Base-by-base conservation (phyloP, 106 monocot species). In the Narthecium ossifragum region DNA sequence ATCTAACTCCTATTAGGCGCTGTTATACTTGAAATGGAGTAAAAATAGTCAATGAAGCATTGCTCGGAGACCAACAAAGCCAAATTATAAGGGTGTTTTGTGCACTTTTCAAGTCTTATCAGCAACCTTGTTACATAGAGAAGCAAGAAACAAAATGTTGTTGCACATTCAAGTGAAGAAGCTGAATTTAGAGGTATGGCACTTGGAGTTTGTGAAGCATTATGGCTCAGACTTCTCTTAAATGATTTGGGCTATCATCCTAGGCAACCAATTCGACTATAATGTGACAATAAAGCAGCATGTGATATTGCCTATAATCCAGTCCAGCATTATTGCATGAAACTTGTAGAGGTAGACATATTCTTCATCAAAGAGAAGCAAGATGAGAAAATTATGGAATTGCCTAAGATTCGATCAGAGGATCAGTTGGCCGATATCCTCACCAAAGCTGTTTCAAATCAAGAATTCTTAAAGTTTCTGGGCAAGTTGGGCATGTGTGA, bases 331-430 rank as follows among this genome's bases (percentile, higher is more conserved):
- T n/a, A n/a, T n/a, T n/a, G 41, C 3, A 66, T 1, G 9, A 66
- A 66, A 17, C 30, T 55, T 56, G 3, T 66, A 13, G 30, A 66
- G 18, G 43, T 55, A 21, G 55, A 66, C 38, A 66, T 39, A 30
- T 46, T 45, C n/a, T 66, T 66, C 55, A 66, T 66, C 24, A 66
- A 66, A 31, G 66, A 56, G 55, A 66, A 55, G 27, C 32, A 55
- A 6, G 57, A 68, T 26, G 32, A 15, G 12, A 59, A 57, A 21
- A 57, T 68, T 34, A 5, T 58, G 0, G 58, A 57, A 34, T 48
- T 68, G 0, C 46, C 47, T 49, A 33, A 48, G 0, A 49, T 68
- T 33, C 18, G 47, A 22, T 58, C 57, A 14, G 11, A 68, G 34
- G 57, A 68, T 68, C 68, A 68, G 21, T 17, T 68, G 29, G 66